A percentile compares a stretch with the other conserved stretches of the same genome.
phyloP scores from a whole-genome alignment of 1,284 basidiomycete genomes.

The Calocybe gambosa region DNA sequence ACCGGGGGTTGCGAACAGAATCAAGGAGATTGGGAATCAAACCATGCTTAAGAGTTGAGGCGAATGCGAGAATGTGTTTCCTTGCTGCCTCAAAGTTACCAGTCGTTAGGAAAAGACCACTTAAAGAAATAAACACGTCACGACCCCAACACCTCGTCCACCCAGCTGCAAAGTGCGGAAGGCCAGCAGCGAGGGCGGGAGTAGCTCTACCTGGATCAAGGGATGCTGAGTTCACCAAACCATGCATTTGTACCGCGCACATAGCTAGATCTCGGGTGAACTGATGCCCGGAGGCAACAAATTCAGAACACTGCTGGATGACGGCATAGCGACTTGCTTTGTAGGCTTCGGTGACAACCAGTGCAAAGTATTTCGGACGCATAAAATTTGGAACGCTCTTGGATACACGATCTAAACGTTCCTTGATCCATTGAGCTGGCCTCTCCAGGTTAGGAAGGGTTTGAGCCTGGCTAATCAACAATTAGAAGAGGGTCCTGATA shows the following conservation, averaged over 20 bases:
- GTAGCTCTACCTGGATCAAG: conserved; percentile 65
- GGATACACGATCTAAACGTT: conserved; percentile 78
- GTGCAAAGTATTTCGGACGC: conserved; percentile 90
- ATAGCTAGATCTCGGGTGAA: conserved; percentile 88
- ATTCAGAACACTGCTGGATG: conserved; percentile 83
- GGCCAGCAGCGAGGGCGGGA: conserved; percentile 86
- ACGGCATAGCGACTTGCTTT: conserved; percentile 79
- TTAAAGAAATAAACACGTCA: conserved; percentile 90
- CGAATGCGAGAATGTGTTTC: conserved; percentile 85
- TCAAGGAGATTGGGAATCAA: conserved; percentile 92
- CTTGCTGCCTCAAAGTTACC: conserved; percentile 84
- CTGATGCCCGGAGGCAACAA: conserved; percentile 76
- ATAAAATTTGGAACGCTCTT: conserved; percentile 74
- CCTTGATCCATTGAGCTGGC: conserved; percentile 78
- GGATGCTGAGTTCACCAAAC: conserved; percentile 82
- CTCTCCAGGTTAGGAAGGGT: conserved; percentile 62
- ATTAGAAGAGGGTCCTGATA: conserved; percentile 1
- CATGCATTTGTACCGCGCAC: conserved; percentile 88
- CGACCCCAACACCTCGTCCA: conserved; percentile 98
- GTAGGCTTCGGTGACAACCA: conserved; percentile 86
- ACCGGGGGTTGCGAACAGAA: conserved; percentile 78
- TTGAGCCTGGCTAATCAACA: conserved; percentile 52
- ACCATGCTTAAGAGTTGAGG: conserved; percentile 82
- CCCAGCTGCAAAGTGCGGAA: conserved; percentile 85
- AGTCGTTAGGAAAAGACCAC: conserved; percentile 88